Conservation (phyloP, 108 stramenopile species). For the Cyclostephanos tholiformis region DNA sequence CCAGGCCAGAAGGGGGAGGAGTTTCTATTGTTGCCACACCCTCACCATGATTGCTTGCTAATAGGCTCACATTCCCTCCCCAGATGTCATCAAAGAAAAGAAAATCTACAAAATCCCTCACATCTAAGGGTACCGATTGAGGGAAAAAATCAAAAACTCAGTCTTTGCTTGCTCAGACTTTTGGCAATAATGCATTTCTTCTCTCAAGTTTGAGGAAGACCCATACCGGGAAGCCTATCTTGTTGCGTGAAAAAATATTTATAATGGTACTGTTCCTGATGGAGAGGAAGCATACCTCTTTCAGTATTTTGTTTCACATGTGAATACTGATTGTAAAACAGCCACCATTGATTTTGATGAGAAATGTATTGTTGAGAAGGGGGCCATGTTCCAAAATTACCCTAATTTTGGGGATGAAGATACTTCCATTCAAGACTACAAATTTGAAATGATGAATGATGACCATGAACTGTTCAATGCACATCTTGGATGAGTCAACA, state of each 20-base stretch:
- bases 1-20: too few relatives aligned
- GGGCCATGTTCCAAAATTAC: constrained; percentile 10
- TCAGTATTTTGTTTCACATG: not conserved
- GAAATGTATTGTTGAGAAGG: constrained; percentile 5
- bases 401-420: constrained; percentile 9
- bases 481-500: constrained; percentile 17
- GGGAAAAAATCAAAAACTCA: too few relatives aligned
- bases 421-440: not conserved
- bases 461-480: constrained; percentile 19
- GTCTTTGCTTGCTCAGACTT: too few relatives aligned
- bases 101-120: too few relatives aligned
- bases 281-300: constrained; percentile 16
- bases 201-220: too few relatives aligned
- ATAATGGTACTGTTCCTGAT: constrained; percentile 11
- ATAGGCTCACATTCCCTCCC: too few relatives aligned
- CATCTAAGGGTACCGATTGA: too few relatives aligned
- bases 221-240: not conserved
- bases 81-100: too few relatives aligned
- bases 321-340: constrained; percentile 19
- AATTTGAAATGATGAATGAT: constrained; percentile 13
- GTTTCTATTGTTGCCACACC: too few relatives aligned
- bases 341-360: constrained; percentile 14
- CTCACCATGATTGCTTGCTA: too few relatives aligned
- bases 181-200: too few relatives aligned
- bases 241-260: not conserved